Percentiles rank a stretch among this genome's conserved stretches.
phyloP scores from a whole-genome alignment of 148 eudicot genomes.

The Rhododendron vialii region DNA sequence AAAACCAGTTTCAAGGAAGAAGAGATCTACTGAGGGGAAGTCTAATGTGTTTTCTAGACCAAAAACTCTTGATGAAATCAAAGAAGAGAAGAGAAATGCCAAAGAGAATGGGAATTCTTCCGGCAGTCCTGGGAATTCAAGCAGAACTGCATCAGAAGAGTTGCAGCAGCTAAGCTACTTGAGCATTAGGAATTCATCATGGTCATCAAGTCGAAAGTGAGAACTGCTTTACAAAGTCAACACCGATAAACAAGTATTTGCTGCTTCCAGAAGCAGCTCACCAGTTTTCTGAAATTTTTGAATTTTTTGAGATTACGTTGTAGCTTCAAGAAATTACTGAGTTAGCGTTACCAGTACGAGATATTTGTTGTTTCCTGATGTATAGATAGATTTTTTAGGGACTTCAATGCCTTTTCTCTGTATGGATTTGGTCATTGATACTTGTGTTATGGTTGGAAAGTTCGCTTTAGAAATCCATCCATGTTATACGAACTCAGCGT shows the following conservation, averaged over 20 bases:
- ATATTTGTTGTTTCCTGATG: not conserved
- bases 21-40: conserved; percentile 21
- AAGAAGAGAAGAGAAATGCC: conserved; percentile 37
- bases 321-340: not conserved
- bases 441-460: not conserved
- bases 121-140: not conserved
- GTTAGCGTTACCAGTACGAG: not conserved
- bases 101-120: conserved; percentile 4
- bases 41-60: conserved; percentile 33
- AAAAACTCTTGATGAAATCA: conserved; percentile 43
- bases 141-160: conserved; percentile 1
- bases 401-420: not conserved
- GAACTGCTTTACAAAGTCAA: not conserved
- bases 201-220: not conserved
- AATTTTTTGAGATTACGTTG: not conserved
- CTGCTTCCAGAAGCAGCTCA: not conserved
- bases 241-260: not conserved
- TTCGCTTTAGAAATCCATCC: conserved; percentile 1
- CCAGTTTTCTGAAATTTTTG: not conserved
- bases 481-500: not conserved
- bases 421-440: not conserved
- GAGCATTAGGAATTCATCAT: not conserved
- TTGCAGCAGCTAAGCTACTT: conserved; percentile 17
- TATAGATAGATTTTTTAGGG: conserved; percentile 2
- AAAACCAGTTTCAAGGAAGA: conserved; percentile 23